Evolutionary conservation across 2,329 filamentous ascomycete species (phyloP), one percentile per base, ranked within the genome.

Genomic region (Fusarium heterosporum): DNA sequence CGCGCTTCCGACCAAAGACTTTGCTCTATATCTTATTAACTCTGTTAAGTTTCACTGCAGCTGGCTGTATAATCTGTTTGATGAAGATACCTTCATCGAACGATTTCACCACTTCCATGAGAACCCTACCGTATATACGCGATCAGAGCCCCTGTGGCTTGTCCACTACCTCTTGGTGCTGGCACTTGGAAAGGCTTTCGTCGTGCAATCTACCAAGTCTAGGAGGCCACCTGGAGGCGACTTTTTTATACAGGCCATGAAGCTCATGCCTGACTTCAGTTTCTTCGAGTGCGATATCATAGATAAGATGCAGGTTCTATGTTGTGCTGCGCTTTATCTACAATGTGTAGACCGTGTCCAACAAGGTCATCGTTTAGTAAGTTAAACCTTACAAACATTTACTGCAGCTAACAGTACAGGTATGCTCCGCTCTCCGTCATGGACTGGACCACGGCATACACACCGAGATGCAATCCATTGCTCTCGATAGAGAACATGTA

Each of bases 11-110:
- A 56, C 50, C 4, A 56, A 52, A 4, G 68, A 67, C 7, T 71
- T 71, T 22, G 65, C 68, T n/a, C 32, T 64, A 8, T 58, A 71
- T 43, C 68, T 71, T 17, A 69, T 71, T 17, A 61, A 69, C 26
- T 55, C 68, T 2, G 64, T 71, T 32, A 71, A 67, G 16, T 71
- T 71, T 10, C 68, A 71, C 22, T 71, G 65, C 4, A 42, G 55
- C 2, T 68, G 54, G 54, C 14, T 71, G 11, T 71, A 64, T 16
- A 50, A 54, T 13, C 17, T 71, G 2, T 69, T 69, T 1, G 68
- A 71, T 11, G 65, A 71, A 13, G 56, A 66, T 1, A 29, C n/a
- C 8, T 71, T 71, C 25, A 59, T 71, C 58, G 28, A 69, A 2
- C 68, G 59, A 16, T 64, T 67, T n/a, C 22, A 32, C 4, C 38